Evolutionary conservation across 148 eudicot genomes (phyloP).

Genomic region (Cornus controversa): DNA sequence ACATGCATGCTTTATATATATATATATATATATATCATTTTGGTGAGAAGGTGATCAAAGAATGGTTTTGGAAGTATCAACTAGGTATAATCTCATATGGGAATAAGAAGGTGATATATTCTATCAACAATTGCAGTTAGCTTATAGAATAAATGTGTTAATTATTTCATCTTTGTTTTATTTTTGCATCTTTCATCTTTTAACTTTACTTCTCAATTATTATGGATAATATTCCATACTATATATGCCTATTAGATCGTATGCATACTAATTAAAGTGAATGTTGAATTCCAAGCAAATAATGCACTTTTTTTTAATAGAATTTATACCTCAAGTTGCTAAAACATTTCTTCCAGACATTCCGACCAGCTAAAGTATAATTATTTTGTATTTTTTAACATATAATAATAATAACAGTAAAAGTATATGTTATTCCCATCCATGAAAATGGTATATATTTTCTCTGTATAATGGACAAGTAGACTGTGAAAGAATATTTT

Average conservation of each 20-base stretch:
- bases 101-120: slow-evolving; percentile 17
- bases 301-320: not conserved
- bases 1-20: not conserved
- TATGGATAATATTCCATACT: slow-evolving; percentile 10
- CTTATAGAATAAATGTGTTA: not conserved
- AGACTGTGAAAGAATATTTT: not conserved
- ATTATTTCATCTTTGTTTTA: not conserved
- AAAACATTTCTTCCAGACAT: not conserved
- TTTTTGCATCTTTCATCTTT: not conserved
- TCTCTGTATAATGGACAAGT: no score
- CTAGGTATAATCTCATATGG: not conserved
- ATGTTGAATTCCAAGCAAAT: not conserved
- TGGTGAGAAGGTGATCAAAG: not conserved
- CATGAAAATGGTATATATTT: not conserved
- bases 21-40: not conserved
- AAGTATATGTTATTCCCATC: not conserved
- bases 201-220: not conserved
- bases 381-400: no score
- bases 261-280: no score
- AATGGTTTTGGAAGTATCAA: not conserved
- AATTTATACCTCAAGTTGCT: not conserved
- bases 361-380: not conserved
- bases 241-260: not conserved
- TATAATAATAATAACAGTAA: no score
- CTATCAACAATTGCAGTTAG: not conserved